Conservation (phyloP, 2,329 filamentous ascomycete species). For the Fusarium begoniae region DNA sequence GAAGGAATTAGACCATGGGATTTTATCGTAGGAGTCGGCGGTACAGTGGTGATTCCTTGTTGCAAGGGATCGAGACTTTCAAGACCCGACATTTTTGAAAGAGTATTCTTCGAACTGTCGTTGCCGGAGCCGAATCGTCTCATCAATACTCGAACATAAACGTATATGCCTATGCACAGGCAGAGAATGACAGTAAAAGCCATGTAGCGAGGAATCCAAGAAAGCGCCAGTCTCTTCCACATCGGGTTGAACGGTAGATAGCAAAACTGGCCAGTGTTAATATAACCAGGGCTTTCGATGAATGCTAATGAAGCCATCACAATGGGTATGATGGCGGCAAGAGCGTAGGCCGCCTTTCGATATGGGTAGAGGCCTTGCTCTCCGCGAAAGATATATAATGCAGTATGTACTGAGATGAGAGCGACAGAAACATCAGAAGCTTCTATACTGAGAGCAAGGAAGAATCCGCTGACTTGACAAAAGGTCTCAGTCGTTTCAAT, state of each 20-base stretch:
- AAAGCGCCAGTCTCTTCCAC: conserved; percentile 75
- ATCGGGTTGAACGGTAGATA: conserved; percentile 71
- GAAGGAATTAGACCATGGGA: conserved; percentile 48
- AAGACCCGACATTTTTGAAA: conserved; percentile 19
- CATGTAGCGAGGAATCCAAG: conserved; percentile 79
- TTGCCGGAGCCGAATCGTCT: conserved; percentile 47
- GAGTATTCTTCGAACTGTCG: conserved; percentile 18
- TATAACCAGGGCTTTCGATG: conserved; percentile 64
- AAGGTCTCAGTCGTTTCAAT: conserved; percentile 63
- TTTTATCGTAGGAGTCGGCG: conserved; percentile 44
- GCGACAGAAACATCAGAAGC: conserved; percentile 76
- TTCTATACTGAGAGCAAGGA: conserved; percentile 72
- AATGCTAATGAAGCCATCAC: conserved; percentile 72
- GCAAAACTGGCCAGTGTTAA: conserved; percentile 73
- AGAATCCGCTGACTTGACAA: conserved; percentile 75
- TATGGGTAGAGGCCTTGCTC: conserved; percentile 75
- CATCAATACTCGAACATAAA: conserved; percentile 65
- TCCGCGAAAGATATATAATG: conserved; percentile 73
- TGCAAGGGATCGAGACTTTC: conserved; percentile 15
- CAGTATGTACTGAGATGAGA: conserved; percentile 77
- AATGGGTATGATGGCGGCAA: conserved; percentile 67
- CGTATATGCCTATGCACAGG: conserved; percentile 75
- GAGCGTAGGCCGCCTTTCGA: conserved; percentile 65
- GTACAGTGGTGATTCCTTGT: conserved; percentile 25
- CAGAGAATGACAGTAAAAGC: conserved; percentile 71